These are phyloP conservation scores for Quercus phellos DNA, from an alignment of 331 rosid species.

Conservation along the genomic window DNA sequence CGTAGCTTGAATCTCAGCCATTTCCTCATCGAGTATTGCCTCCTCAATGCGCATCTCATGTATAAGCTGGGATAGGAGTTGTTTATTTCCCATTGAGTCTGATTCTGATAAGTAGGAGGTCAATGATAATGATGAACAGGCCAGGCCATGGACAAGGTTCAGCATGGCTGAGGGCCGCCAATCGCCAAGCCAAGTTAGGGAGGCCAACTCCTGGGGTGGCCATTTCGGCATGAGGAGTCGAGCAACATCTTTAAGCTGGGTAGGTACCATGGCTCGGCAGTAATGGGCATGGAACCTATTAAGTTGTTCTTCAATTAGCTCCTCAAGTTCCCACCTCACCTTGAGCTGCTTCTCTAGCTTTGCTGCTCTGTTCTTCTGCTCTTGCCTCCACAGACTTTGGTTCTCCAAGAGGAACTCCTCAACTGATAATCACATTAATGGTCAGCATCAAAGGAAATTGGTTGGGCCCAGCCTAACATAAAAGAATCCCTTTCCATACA, in stretches of 20 bases:
- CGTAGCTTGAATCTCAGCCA: conserved; percentile 50
- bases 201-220: conserved; percentile 32
- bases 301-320: conserved; percentile 40
- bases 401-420: conserved; percentile 30
- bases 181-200: conserved; percentile 40
- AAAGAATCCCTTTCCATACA: too few species aligned
- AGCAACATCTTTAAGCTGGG: conserved; percentile 29
- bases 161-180: conserved; percentile 50
- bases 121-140: conserved; percentile 2
- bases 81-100: conserved; percentile 7
- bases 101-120: conserved; percentile 1
- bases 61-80: conserved; percentile 31
- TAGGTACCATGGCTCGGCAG: conserved; percentile 33
- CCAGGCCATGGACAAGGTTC: conserved; percentile 27
- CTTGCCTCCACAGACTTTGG: conserved; percentile 35
- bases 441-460: background rate
- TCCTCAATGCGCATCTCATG: conserved; percentile 41
- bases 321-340: conserved; percentile 40
- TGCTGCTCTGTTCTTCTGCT: conserved; percentile 30
- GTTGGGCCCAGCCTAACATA: background rate
- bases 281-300: conserved; percentile 33
- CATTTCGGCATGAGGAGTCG: conserved; percentile 37
- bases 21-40: conserved; percentile 41
- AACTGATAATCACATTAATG: conserved; percentile 2
- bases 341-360: conserved; percentile 39